Evolutionary conservation across 75 land plant species (phyloP).

Genomic region (Pinus taeda): DNA sequence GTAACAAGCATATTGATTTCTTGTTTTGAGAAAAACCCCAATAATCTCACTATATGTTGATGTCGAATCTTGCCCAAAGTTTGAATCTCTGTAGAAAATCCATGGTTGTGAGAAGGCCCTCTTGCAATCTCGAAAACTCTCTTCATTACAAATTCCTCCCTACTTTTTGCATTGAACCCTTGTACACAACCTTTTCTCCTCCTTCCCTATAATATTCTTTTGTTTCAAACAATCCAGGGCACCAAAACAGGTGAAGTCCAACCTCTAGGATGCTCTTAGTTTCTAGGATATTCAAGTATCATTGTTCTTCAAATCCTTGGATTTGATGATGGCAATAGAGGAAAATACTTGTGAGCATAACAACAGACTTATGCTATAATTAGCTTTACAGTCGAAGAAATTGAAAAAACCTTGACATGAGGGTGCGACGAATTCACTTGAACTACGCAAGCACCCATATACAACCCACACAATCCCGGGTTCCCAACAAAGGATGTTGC

Average conservation of each 20-base stretch:
- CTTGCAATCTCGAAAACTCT: conserved; percentile 39
- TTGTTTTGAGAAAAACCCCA: conserved; percentile 12
- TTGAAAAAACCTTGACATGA: no score
- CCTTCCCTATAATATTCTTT: conserved; percentile 65
- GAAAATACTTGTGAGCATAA: conserved; percentile 39
- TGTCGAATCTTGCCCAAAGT: no score
- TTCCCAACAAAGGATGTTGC: no score
- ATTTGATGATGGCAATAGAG: background rate
- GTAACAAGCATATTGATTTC: conserved; percentile 36
- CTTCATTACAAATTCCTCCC: conserved; percentile 82
- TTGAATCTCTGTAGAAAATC: conserved; percentile 2
- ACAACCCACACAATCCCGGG: no score
- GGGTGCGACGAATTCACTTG: no score
- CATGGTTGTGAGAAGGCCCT: conserved; percentile 20
- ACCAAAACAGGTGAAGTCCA: conserved; percentile 70
- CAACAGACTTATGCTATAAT: conserved; percentile 47
- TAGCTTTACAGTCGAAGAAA: conserved; percentile 7
- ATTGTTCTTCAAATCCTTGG: background rate
- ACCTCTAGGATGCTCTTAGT: conserved; percentile 77
- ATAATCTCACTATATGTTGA: no score
- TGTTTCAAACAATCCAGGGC: conserved; percentile 53
- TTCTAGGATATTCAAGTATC: conserved; percentile 49
- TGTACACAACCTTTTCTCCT: conserved; percentile 93
- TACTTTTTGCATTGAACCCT: conserved; percentile 62
- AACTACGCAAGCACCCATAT: no score